These are phyloP conservation scores for Neohortaea acidophila DNA, from an alignment of 495 filamentous ascomycete species.

Conservation along the genomic window DNA sequence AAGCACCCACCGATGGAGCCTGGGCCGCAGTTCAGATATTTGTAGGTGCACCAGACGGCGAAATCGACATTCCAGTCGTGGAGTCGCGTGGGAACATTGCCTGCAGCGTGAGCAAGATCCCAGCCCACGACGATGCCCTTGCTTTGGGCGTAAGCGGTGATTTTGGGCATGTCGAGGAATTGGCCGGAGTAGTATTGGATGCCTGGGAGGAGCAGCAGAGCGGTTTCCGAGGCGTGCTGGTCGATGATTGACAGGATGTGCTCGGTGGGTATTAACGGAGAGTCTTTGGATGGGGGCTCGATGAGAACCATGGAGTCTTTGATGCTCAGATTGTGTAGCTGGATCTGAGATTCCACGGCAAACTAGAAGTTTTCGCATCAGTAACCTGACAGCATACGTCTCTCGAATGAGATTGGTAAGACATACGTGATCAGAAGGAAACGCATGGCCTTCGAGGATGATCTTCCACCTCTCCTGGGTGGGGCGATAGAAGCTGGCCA, in stretches of 20 bases:
- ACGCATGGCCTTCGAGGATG: slow-evolving; percentile 84
- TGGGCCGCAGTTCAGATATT: slow-evolving; percentile 87
- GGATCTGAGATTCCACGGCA: slow-evolving; percentile 74
- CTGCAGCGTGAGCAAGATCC: slow-evolving; percentile 90
- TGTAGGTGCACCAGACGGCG: slow-evolving; percentile 94
- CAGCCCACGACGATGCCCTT: slow-evolving; percentile 71
- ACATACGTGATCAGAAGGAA: slow-evolving; percentile 77
- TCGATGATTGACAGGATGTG: slow-evolving; percentile 65
- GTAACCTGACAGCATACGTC: neutral
- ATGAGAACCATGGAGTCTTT: slow-evolving; percentile 61
- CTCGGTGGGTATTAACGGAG: slow-evolving; percentile 47
- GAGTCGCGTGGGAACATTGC: slow-evolving; percentile 70
- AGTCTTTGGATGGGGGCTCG: slow-evolving; percentile 39
- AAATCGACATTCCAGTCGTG: slow-evolving; percentile 95
- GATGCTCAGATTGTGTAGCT: slow-evolving; percentile 56
- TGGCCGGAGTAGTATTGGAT: slow-evolving; percentile 95
- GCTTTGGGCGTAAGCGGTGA: slow-evolving; percentile 65
- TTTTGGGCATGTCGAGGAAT: slow-evolving; percentile 68
- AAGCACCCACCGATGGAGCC: slow-evolving; percentile 78
- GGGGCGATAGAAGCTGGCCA: slow-evolving; percentile 84
- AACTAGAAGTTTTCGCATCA: slow-evolving; percentile 38
- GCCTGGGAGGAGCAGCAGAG: slow-evolving; percentile 71
- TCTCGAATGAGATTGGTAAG: too few species aligned
- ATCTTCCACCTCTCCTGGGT: slow-evolving; percentile 66
- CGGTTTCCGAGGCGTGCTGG: slow-evolving; percentile 57